Evolutionary conservation across 2,329 filamentous ascomycete genomes (phyloP).

Genomic region (Pseudofabraea citricarpa): DNA sequence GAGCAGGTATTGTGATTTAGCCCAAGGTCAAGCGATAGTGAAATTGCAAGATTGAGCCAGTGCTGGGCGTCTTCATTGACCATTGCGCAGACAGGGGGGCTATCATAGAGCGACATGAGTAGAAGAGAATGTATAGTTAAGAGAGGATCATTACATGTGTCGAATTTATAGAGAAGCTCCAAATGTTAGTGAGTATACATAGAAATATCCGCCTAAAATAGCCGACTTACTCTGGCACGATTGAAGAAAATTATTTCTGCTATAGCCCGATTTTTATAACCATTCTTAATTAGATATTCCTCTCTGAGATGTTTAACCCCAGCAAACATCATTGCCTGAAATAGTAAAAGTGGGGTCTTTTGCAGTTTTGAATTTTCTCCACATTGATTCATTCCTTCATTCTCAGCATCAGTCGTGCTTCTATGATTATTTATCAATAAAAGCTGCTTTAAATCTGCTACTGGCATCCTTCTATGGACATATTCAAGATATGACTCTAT

Average conservation of each 20-base stretch:
- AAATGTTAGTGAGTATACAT: neutral
- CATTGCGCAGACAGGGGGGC: constrained; percentile 10
- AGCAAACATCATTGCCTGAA: constrained; percentile 21
- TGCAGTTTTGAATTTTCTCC: neutral
- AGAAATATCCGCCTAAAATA: neutral
- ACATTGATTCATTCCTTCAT: neutral
- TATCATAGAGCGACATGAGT: constrained; percentile 15
- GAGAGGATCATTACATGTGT: constrained; percentile 13
- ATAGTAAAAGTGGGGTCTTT: constrained; percentile 15
- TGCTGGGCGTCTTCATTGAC: neutral
- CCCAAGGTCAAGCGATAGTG: constrained; percentile 43
- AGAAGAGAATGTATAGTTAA: constrained; percentile 15
- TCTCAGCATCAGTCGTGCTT: neutral
- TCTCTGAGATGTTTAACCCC: constrained; percentile 10
- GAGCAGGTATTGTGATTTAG: too few species aligned
- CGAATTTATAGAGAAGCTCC: constrained; percentile 17
- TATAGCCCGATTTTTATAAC: constrained; percentile 9
- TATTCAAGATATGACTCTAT: constrained; percentile 15
- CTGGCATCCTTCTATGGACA: constrained; percentile 15
- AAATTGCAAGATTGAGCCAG: constrained; percentile 46
- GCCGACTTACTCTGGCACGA: constrained; percentile 14
- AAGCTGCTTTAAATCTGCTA: constrained; percentile 16
- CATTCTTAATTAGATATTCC: constrained; percentile 10
- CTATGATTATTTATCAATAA: constrained; percentile 10
- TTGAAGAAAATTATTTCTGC: constrained; percentile 14